Conservation (phyloP, 1,284 basidiomycete species). For the Inonotus hispidus region DNA sequence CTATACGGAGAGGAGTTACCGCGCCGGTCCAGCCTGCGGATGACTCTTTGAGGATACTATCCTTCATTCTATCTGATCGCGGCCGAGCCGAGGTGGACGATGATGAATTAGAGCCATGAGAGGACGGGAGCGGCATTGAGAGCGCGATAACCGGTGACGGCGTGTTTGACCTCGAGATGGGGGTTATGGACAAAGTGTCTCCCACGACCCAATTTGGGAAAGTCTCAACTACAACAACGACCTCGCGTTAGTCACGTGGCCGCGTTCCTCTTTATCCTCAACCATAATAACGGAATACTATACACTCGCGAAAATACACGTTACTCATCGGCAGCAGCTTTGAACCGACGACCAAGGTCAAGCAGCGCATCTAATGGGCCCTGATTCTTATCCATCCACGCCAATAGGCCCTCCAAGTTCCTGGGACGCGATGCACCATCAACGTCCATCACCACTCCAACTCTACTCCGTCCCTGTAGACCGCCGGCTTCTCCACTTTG, state of each 20-base stretch:
- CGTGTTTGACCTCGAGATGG: neutral
- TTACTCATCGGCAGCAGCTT: neutral
- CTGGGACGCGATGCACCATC: neutral
- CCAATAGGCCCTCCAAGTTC: neutral
- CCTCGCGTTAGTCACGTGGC: neutral
- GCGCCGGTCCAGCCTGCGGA: constrained; percentile 23
- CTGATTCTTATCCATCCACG: neutral
- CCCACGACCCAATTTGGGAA: neutral
- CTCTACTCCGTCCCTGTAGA: no score
- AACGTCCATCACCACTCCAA: neutral
- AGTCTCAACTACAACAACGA: neutral
- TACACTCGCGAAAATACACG: no score
- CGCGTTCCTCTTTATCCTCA: neutral
- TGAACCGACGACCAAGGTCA: neutral
- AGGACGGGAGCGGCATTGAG: constrained; percentile 24
- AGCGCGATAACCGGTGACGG: constrained; percentile 19
- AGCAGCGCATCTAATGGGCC: neutral
- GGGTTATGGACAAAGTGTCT: neutral
- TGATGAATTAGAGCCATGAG: neutral
- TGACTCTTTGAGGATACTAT: constrained; percentile 18
- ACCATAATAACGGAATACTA: neutral
- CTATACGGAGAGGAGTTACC: constrained; percentile 63
- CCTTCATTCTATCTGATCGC: constrained; percentile 19
- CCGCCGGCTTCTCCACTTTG: no score
- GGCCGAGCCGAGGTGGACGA: constrained; percentile 22